Evolutionary conservation across 1,139 yeast genomes (phyloP).

Genomic region (Candida sp.): DNA sequence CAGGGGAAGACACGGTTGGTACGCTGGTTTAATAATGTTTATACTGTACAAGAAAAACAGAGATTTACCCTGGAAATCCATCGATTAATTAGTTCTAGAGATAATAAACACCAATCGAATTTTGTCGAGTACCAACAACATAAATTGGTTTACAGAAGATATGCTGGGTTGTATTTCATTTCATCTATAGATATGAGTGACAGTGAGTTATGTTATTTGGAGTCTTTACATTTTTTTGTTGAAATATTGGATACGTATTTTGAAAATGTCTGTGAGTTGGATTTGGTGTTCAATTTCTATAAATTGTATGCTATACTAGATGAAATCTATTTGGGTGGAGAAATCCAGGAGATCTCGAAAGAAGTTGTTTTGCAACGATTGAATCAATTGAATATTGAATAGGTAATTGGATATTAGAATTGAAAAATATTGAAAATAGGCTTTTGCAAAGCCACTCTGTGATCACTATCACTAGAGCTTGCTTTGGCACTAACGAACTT

Average conservation of each 20-base stretch:
- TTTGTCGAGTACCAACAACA: slow-evolving; percentile 72
- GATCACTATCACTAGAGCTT: too few species aligned
- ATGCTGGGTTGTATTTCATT: slow-evolving; percentile 88
- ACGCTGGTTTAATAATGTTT: slow-evolving; percentile 62
- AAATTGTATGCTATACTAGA: slow-evolving; percentile 69
- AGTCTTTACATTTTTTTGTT: slow-evolving; percentile 83
- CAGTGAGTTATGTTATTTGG: slow-evolving; percentile 78
- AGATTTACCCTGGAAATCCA: slow-evolving; percentile 70
- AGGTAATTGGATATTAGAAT: too few species aligned
- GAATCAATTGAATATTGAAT: slow-evolving; percentile 36
- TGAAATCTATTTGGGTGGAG: slow-evolving; percentile 78
- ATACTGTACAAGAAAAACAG: slow-evolving; percentile 45
- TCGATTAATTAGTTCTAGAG: slow-evolving; percentile 76
- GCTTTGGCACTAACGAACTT: too few species aligned
- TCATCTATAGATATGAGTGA: slow-evolving; percentile 74
- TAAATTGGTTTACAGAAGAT: slow-evolving; percentile 81
- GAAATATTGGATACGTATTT: slow-evolving; percentile 86
- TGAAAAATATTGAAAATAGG: too few species aligned
- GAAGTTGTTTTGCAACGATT: slow-evolving; percentile 52
- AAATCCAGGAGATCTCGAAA: slow-evolving; percentile 71
- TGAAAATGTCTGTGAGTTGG: slow-evolving; percentile 91
- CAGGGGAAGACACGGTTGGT: slow-evolving; percentile 91
- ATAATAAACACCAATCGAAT: slow-evolving; percentile 71
- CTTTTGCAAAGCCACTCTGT: too few species aligned
- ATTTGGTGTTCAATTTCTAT: slow-evolving; percentile 78